Base-by-base conservation (phyloP, 2,329 filamentous ascomycete species). In the Pseudocercospora pini-densiflorae region DNA sequence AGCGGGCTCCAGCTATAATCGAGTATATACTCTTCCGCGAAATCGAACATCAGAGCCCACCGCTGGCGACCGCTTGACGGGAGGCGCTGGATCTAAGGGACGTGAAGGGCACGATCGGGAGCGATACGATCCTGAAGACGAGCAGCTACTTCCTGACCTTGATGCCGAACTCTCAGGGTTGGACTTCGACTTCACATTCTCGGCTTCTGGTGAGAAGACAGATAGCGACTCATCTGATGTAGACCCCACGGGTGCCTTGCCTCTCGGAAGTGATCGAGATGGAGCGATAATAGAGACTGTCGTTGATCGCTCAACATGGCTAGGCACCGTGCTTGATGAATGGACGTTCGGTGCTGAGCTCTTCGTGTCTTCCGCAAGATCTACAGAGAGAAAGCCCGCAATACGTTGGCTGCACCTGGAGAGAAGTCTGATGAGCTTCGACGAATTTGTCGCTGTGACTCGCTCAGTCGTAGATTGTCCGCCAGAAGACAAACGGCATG, bases 401-500 rank as follows among this genome's bases (percentile, higher is more conserved):
- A 47, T 64, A 33, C 61, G 45, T 45, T 69, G 68, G 68, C 51
- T 43, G 5, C 68, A 69, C 31, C 23, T 69, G 16, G 59, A 69
- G 36, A 54, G 65, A 45, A 19, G 51, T n/a, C 57, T 68, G 54
- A 59, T 62, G 27, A 64, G 36, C 10, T 68, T 69, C 16, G 68
- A 65, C 21, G 68, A 69, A 47, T 69, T 69, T 33, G 33, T 65
- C 14, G 45, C 65, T 10, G 51, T 54, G 8, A 60, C 60, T 10
- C 55, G 59, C 51, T 47, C 33, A 27, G 36, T 24, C 9, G 14
- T 61, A 6, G 23, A 31, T 3, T 33, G 55, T 3, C 16, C 59
- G 7, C 16, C 43, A 19, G 54, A 59, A 33, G 53, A 62, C 12
- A 67, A 60, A 54, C 58, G 59, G 8, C 65, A 63, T 21, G 65